A percentile compares a stretch with the other conserved stretches of the same genome.
Conservation (phyloP, 1,139 yeast genomes). For the Hansenula anomala region DNA sequence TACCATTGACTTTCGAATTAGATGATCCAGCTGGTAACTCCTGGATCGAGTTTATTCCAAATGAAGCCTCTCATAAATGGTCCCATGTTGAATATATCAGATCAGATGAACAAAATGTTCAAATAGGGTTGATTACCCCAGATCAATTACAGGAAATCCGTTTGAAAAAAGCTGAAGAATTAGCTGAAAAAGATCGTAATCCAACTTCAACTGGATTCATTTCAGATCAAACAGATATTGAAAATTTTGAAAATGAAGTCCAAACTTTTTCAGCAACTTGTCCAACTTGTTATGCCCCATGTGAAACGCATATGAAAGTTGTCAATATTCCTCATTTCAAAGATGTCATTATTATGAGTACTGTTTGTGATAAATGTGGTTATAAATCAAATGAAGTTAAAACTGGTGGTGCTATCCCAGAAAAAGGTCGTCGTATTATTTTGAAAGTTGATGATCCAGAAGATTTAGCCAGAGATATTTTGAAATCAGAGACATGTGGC, state of each 20-base stretch:
- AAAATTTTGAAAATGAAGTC: slow-evolving; percentile 81
- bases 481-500: slow-evolving; percentile 93
- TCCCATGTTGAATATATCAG: slow-evolving; percentile 77
- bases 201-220: slow-evolving; percentile 53
- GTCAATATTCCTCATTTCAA: slow-evolving; percentile 97
- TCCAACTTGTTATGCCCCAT: slow-evolving; percentile 76
- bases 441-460: slow-evolving; percentile 84
- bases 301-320: slow-evolving; percentile 94
- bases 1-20: slow-evolving; percentile 75
- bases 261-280: slow-evolving; percentile 92
- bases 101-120: slow-evolving; percentile 84
- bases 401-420: slow-evolving; percentile 97
- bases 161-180: slow-evolving; percentile 27
- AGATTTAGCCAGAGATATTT: slow-evolving; percentile 89
- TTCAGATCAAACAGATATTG: slow-evolving; percentile 74
- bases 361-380: slow-evolving; percentile 90
- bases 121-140: slow-evolving; percentile 79
- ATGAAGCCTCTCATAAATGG: slow-evolving; percentile 90
- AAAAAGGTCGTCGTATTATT: slow-evolving; percentile 69
- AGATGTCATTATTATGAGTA: slow-evolving; percentile 95
- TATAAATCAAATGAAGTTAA: slow-evolving; percentile 96
- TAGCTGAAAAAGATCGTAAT: slow-evolving; percentile 37
- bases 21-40: slow-evolving; percentile 98
- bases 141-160: slow-evolving; percentile 61
- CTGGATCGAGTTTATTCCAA: slow-evolving; percentile 89